Conservation (phyloP, 148 eudicot species). For the Amaranthus palmeri region DNA sequence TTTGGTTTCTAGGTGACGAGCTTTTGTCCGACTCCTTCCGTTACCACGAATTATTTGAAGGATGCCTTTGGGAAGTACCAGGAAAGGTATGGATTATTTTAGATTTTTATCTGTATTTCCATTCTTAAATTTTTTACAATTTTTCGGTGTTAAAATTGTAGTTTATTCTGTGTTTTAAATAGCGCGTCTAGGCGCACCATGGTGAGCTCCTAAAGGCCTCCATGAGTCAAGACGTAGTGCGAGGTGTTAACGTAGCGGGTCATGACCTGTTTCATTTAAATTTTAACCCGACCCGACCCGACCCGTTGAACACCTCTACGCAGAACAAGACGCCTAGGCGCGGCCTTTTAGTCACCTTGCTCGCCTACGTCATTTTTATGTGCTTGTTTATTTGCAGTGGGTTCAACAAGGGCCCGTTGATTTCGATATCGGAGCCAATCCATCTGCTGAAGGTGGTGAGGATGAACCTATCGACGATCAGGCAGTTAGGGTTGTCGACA, state of each 20-base stretch:
- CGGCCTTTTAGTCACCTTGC: too few relatives aligned
- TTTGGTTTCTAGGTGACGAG: conserved; percentile 57
- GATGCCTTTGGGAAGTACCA: conserved; percentile 88
- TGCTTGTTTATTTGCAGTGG: conserved; percentile 48
- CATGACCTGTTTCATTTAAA: too few relatives aligned
- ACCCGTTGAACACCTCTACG: too few relatives aligned
- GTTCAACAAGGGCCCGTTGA: conserved; percentile 64
- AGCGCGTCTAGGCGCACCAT: not conserved
- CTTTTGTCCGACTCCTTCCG: conserved; percentile 79
- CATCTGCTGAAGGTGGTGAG: conserved; percentile 85
- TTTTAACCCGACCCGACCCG: too few relatives aligned
- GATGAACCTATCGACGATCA: conserved; percentile 54
- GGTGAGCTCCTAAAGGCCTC: too few relatives aligned
- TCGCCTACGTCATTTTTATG: not conserved
- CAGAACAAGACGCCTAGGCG: too few relatives aligned
- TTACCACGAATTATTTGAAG: conserved; percentile 65
- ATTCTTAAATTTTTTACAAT: too few relatives aligned
- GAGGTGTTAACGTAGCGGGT: too few relatives aligned
- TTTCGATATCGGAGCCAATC: conserved; percentile 86
- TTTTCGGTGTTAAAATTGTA: too few relatives aligned
- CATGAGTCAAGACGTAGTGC: too few relatives aligned
- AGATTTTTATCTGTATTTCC: not conserved
- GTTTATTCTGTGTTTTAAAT: not conserved
- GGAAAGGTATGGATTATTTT: conserved; percentile 54
- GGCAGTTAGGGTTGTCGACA: conserved; percentile 46